Evolutionary conservation across 2,329 filamentous ascomycete genomes (phyloP).

Genomic region (Colletotrichum lupini): DNA sequence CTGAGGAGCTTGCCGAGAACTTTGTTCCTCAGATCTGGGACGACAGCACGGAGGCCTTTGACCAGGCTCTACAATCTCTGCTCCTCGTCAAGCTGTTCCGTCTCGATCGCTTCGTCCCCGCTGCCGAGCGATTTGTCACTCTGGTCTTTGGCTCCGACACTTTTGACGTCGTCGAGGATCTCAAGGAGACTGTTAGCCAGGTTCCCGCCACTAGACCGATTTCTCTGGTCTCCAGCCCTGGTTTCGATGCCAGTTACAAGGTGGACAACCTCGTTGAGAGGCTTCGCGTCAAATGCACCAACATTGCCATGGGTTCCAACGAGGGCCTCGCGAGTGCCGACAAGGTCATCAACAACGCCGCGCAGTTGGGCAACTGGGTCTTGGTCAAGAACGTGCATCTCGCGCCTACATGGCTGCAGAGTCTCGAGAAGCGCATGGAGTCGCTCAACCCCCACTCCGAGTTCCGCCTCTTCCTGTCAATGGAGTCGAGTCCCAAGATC

Average conservation of each 20-base stretch:
- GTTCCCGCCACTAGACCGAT: constrained; percentile 88
- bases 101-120: constrained; percentile 93
- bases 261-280: constrained; percentile 94
- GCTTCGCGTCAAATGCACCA: constrained; percentile 84
- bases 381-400: constrained; percentile 99
- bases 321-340: constrained; percentile 93
- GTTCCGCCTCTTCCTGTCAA: constrained; percentile 96
- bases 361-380: constrained; percentile 93
- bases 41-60: constrained; percentile 70
- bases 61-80: constrained; percentile 84
- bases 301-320: constrained; percentile 99
- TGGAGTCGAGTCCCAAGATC: constrained; percentile 97
- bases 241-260: constrained; percentile 99
- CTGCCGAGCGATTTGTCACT: constrained; percentile 89
- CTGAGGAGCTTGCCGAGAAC: constrained; percentile 87
- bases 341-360: constrained; percentile 93
- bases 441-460: constrained; percentile 92
- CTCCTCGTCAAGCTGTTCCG: constrained; percentile 94
- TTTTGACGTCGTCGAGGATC: constrained; percentile 86
- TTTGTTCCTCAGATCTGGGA: constrained; percentile 83
- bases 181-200: constrained; percentile 85
- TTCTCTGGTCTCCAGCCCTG: constrained; percentile 91
- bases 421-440: constrained; percentile 95
- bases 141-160: constrained; percentile 86
- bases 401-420: constrained; percentile 95